Base-by-base conservation (phyloP, 2,329 filamentous ascomycete species). In the Aspergillus alliaceus region DNA sequence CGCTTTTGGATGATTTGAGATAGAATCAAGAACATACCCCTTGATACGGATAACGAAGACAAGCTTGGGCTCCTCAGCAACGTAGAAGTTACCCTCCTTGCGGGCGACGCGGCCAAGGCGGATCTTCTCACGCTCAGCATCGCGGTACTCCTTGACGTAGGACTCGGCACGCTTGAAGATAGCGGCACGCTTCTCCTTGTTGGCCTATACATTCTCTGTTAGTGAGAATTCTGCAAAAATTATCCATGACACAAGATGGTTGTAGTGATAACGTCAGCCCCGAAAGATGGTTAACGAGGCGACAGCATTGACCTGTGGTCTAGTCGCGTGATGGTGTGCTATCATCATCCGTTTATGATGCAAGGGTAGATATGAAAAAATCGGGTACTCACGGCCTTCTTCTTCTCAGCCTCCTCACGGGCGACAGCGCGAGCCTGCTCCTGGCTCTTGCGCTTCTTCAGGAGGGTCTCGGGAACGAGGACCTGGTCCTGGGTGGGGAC, bases 151-250 rank as follows among this genome's bases (percentile, higher is more conserved):
- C 86, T 96, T 93, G 74, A 99, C 92, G 84, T 99, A 99, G 82
- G 95, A 93, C 87, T 99, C 95, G 73, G 95, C 95, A 81, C 95
- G 93, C 89, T 98, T 96, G 91, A 99, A 99, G 89, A 99, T 96
- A 77, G 93, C 90, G 71, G 85, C 84, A 76, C 95, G 93, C 90
- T 98, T 99, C 85, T 96, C 90, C 88, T 98, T 99, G 87, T 90
- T 95, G 84, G 90, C 88, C 91, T 99, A 72, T 75, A 51, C 22
- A 54, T 62, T 60, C 50, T 57, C 52, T 59, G 66, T 75, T 56
- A 75, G 72, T 58, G 61, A 57, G 47, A 60, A 53, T 56, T 61
- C 56, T 57, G 37, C 39, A 20, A 49, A 53, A 60, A 46, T 56
- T 51, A 37, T 51, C 59, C 40, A 56, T 46, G 40, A 53, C 55